Base-by-base conservation (phyloP, 495 filamentous ascomycete genomes). In the Aspergillus nidulans region DNA sequence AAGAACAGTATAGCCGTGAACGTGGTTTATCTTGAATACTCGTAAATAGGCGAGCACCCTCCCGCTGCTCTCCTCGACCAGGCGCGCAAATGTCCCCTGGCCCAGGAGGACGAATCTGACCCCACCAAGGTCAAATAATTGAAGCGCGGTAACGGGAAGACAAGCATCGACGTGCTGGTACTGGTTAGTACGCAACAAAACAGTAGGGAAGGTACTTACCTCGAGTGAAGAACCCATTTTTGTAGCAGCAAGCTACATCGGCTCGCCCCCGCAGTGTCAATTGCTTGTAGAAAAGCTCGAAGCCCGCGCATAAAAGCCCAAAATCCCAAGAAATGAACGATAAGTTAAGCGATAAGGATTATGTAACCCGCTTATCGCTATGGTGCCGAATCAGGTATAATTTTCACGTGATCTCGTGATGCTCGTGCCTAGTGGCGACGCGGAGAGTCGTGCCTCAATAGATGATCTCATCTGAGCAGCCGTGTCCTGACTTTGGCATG, bases 111-210 rank as follows among this genome's bases (percentile, higher is more conserved):
- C 49, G 32, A 73, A 58, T 15, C 52, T 53, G 3, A 30, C 55
- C 40, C 58, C 60, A 21, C 57, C 60, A 54, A 69, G 56, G 16
- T 50, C 52, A 53, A 75, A 52, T 15, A 63, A 60, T 48, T 74
- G 68, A 34, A 77, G 57, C 39, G 69, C 64, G 47, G 74, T 67
- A 48, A 76, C 70, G n/a, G 75, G 75, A 41, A 78, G 65, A 65
- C 71, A 75, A 59, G 69, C 69, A 70, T 76, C 72, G 63, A 75
- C 59, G 59, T 74, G 70, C 75, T 77, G 45, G 21, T 19, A 50
- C n/a, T 4, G 59, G 38, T 56, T 49, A 52, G 61, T 58, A 61
- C 66, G 45, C 60, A 55, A 30, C 21, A 26, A 38, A 40, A 41
- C 32, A 21, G 26, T 25, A 42, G 40, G 18, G 39, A 32, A 9